Conservation (phyloP, 2,329 filamentous ascomycete species). For the Aspergillus alliaceus region DNA sequence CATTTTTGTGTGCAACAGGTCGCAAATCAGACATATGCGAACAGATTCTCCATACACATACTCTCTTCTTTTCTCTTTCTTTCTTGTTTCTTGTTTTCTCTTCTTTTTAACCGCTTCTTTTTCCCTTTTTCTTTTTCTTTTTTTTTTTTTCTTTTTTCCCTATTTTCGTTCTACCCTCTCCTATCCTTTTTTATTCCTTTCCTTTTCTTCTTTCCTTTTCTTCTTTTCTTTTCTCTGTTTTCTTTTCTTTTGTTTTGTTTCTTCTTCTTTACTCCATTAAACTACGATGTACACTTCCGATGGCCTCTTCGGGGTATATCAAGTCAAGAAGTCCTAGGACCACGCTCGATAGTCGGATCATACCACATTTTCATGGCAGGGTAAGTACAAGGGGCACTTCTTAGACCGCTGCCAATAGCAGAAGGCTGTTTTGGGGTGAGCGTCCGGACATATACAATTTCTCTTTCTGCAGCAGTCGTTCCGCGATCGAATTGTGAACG, state of each 20-base stretch:
- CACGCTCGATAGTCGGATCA: constrained; percentile 16
- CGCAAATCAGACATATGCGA: constrained; percentile 2
- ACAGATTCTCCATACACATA: background rate
- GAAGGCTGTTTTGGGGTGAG: constrained; percentile 19
- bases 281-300: background rate
- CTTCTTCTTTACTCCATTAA: background rate
- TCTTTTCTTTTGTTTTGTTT: too few species aligned
- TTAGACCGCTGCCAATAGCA: constrained; percentile 18
- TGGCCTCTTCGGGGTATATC: background rate
- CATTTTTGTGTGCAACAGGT: background rate
- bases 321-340: constrained; percentile 20
- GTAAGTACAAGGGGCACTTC: constrained; percentile 27
- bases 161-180: background rate
- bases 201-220: background rate
- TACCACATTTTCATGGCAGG: constrained; percentile 26
- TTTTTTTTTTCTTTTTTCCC: background rate
- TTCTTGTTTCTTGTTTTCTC: background rate
- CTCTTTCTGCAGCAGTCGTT: constrained; percentile 68
- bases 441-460: constrained; percentile 48
- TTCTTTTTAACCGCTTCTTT: background rate
- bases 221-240: background rate
- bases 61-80: background rate
- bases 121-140: background rate
- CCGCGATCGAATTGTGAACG: constrained; percentile 80
- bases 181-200: background rate